Base-by-base conservation (phyloP, 768 basidiomycete genomes). In the Mycena floridula region DNA sequence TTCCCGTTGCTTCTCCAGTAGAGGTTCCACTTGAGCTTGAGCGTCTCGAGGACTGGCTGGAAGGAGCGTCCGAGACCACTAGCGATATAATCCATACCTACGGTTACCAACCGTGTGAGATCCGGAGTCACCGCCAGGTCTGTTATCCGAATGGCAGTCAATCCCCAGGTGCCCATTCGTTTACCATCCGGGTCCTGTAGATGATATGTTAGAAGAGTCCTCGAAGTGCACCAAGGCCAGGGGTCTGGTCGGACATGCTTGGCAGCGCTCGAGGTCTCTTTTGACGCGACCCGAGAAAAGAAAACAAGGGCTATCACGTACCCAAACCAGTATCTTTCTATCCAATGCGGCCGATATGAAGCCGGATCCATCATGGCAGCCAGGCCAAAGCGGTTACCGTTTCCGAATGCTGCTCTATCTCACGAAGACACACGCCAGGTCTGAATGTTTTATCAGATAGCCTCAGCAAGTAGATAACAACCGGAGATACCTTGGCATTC, bases 301-400 rank as follows among this genome's bases (percentile, higher is more conserved):
- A 25, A 43, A 41, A 48, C 6, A 32, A 48, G 38, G 24, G n/a
- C n/a, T n/a, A n/a, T 28, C 41, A 59, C 78, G 39, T 63, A 91
- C 92, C 91, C 90, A 94, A 46, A 83, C 76, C 36, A 83, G 74
- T 47, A 89, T 81, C 62, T 81, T 85, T 50, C 82, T 79, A 62
- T 97, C 95, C 57, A 94, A 70, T 35, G 86, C 86, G 40, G 84
- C 85, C 9, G 92, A 94, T 52, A 96, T 77, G 59, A 98, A 96
- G 6, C 89, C 91, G 20, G 81, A 80, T 25, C 85, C 85, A 59
- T 96, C 87, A n/a, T 16, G 91, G 87, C 30, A 92, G 67, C 90
- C 92, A 97, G 24, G 78, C 76, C 26, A 97, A 73, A 2, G 90
- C 81, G 15, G 88, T 89, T 43, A 98, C 89, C 2, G 82, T 82